phyloP scores from a whole-genome alignment of 2,329 filamentous ascomycete species.

The Ophiocordyceps camponoti-floridani region DNA sequence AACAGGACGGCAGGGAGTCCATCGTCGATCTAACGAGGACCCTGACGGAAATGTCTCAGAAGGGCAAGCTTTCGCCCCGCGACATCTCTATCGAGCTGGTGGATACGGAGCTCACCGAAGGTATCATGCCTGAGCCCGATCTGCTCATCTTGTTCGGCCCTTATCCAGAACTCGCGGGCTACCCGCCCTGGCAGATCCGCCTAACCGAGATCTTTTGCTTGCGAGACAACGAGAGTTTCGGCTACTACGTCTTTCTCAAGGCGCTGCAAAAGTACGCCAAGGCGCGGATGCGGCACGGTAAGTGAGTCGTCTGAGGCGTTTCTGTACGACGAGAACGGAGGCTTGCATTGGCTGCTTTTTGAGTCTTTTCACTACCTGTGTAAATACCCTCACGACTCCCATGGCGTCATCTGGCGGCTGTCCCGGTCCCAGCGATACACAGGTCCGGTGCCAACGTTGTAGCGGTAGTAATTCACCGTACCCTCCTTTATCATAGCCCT shows the following conservation, averaged over 20 bases:
- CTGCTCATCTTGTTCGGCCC: conserved; percentile 76
- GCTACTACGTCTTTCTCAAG: conserved; percentile 83
- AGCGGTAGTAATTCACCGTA: conserved; percentile 71
- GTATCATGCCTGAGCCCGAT: conserved; percentile 77
- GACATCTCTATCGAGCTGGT: conserved; percentile 79
- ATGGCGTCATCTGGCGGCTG: conserved; percentile 28
- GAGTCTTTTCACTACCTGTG: conserved; percentile 4
- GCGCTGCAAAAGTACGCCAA: conserved; percentile 70
- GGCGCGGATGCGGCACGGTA: conserved; percentile 76
- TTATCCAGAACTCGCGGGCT: conserved; percentile 68
- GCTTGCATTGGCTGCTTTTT: neutral
- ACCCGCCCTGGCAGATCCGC: conserved; percentile 91
- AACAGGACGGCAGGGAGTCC: conserved; percentile 79
- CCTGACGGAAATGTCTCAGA: conserved; percentile 85
- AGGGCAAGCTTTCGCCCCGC: conserved; percentile 58
- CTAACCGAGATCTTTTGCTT: conserved; percentile 84
- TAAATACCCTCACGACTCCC: conserved; percentile 12
- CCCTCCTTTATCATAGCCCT: conserved; percentile 52
- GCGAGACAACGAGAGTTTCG: conserved; percentile 63
- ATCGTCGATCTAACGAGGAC: conserved; percentile 93
- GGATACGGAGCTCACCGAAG: conserved; percentile 67
- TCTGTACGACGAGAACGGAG: neutral
- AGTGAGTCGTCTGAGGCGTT: conserved; percentile 19
- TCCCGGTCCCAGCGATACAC: conserved; percentile 50
- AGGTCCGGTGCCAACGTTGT: conserved; percentile 56